Evolutionary conservation across 2,329 filamentous ascomycete genomes (phyloP).

Genomic region (Akanthomyces uredinophilus): DNA sequence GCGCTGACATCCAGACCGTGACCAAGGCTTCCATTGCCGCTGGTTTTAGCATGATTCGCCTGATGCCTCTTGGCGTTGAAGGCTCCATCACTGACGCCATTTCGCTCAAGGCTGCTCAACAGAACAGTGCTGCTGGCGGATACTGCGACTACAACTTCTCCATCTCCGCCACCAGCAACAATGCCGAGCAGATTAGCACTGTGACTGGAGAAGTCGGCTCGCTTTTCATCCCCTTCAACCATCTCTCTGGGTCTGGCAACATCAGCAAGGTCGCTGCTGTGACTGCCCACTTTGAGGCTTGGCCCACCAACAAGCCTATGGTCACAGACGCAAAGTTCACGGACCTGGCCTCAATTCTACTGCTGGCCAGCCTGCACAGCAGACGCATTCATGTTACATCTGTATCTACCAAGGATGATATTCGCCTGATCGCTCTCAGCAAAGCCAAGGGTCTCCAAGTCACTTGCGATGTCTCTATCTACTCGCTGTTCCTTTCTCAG

Average conservation of each 20-base stretch:
- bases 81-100: slow-evolving; percentile 67
- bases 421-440: slow-evolving; percentile 68
- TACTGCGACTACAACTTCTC: slow-evolving; percentile 80
- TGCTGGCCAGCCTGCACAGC: slow-evolving; percentile 72
- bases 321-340: slow-evolving; percentile 77
- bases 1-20: slow-evolving; percentile 62
- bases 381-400: slow-evolving; percentile 75
- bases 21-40: slow-evolving; percentile 69
- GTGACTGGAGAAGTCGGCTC: slow-evolving; percentile 71
- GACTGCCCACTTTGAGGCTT: slow-evolving; percentile 71
- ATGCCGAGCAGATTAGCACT: slow-evolving; percentile 68
- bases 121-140: slow-evolving; percentile 61
- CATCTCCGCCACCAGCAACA: slow-evolving; percentile 66
- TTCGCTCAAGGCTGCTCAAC: slow-evolving; percentile 65
- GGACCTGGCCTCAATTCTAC: slow-evolving; percentile 72
- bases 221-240: slow-evolving; percentile 78
- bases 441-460: slow-evolving; percentile 79
- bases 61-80: slow-evolving; percentile 71
- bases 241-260: slow-evolving; percentile 72
- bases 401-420: slow-evolving; percentile 74
- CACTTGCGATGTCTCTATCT: slow-evolving; percentile 78
- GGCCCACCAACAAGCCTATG: slow-evolving; percentile 74
- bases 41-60: slow-evolving; percentile 75
- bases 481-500: slow-evolving; percentile 69
- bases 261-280: slow-evolving; percentile 79